Evolutionary conservation across 495 filamentous ascomycete genomes (phyloP).

Genomic region (Penicillium herquei): DNA sequence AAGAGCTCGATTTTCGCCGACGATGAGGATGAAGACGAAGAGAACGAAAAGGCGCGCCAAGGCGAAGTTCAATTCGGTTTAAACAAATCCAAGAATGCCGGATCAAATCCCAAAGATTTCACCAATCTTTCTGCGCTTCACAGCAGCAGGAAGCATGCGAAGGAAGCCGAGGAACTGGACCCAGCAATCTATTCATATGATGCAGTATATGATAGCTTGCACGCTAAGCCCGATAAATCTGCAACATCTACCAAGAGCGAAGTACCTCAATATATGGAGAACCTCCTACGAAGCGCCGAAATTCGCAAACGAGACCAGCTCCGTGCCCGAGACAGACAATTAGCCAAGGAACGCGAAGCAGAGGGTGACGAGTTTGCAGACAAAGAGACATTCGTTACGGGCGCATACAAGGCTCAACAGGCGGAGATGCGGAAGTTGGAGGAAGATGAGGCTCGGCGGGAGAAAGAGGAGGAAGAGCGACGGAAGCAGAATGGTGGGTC

Average conservation of each 20-base stretch:
- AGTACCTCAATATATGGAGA: constrained; percentile 78
- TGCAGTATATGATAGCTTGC: constrained; percentile 51
- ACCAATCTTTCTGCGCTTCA: constrained; percentile 51
- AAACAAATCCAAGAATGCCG: constrained; percentile 18
- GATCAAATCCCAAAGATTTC: constrained; percentile 24
- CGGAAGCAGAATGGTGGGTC: constrained; percentile 57
- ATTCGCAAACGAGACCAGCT: constrained; percentile 84
- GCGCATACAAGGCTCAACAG: constrained; percentile 93
- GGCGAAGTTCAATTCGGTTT: constrained; percentile 16
- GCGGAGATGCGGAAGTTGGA: constrained; percentile 75
- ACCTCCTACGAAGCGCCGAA: constrained; percentile 76
- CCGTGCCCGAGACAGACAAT: constrained; percentile 81
- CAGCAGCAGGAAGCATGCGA: constrained; percentile 45
- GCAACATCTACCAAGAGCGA: constrained; percentile 24
- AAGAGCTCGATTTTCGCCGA: constrained; percentile 45
- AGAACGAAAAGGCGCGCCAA: constrained; percentile 20
- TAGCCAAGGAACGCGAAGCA: constrained; percentile 83
- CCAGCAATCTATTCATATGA: constrained; percentile 60
- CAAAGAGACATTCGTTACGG: constrained; percentile 95
- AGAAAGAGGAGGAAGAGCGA: constrained; percentile 66
- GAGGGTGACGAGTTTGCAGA: constrained; percentile 94
- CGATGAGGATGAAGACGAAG: constrained; percentile 37
- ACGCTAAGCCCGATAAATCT: constrained; percentile 38
- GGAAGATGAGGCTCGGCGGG: constrained; percentile 71
- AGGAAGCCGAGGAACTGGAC: constrained; percentile 47